phyloP scores from a whole-genome alignment of 805 yeast species.

The Wickerhamiella dianesei region DNA sequence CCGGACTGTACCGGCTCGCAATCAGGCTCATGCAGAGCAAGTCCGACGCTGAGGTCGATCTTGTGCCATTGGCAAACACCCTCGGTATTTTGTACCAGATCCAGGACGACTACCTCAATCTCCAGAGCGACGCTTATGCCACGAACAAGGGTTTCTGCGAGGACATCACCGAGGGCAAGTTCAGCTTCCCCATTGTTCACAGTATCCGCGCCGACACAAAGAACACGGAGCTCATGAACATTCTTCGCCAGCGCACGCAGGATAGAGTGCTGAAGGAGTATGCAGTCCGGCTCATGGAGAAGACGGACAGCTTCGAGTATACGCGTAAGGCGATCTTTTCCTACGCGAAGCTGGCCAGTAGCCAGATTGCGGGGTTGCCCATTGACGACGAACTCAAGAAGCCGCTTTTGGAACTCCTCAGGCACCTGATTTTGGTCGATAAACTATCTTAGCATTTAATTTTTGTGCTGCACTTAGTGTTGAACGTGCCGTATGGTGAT shows the following conservation, averaged over 20 bases:
- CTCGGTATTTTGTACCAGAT: slow-evolving; percentile 80
- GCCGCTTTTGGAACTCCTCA: background rate
- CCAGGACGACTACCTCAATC: slow-evolving; percentile 69
- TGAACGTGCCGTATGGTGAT: too few relatives aligned
- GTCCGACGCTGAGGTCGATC: slow-evolving; percentile 13
- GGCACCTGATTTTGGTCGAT: background rate
- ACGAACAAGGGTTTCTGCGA: slow-evolving; percentile 68
- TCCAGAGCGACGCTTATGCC: slow-evolving; percentile 38
- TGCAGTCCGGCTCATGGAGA: slow-evolving; percentile 36
- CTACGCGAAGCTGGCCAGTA: slow-evolving; percentile 20
- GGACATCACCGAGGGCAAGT: slow-evolving; percentile 80
- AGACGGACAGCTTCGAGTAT: slow-evolving; percentile 32
- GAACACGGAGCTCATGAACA: slow-evolving; percentile 26
- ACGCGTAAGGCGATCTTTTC: slow-evolving; percentile 23
- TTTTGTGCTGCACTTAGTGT: too few relatives aligned
- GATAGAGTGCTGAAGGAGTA: slow-evolving; percentile 37
- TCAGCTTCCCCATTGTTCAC: slow-evolving; percentile 75
- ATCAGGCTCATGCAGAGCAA: slow-evolving; percentile 44
- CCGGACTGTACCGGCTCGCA: slow-evolving; percentile 72
- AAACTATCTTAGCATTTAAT: background rate
- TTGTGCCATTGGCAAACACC: slow-evolving; percentile 53
- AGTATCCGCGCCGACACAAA: slow-evolving; percentile 31
- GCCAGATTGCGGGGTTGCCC: slow-evolving; percentile 15
- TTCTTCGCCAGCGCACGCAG: slow-evolving; percentile 39
- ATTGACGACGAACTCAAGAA: background rate